Evolutionary conservation across 495 filamentous ascomycete species (phyloP), one percentile per base, ranked within the genome.

Genomic region (Penicillium arizonense): DNA sequence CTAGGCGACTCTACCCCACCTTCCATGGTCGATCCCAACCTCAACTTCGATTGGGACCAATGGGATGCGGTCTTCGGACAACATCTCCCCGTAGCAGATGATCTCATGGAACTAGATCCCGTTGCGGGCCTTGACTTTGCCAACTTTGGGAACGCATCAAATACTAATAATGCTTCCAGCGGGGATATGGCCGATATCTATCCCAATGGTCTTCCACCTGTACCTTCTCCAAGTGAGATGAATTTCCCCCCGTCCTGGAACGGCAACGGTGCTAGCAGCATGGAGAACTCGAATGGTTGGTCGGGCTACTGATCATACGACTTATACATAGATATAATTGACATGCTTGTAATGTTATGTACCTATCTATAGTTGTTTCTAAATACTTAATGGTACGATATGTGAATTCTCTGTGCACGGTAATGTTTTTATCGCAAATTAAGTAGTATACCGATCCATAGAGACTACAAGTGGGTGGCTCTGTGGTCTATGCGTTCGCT

Each of bases 11-110:
- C 73, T 42, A 75, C 73, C 14, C 74, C 72, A 1, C 72, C 74
- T 0, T 75, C 70, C 5, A 74, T 76, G 73, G 58, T 75, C 16
- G 74, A 76, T 20, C 70, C 74, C 4, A 76, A 75, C 41, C 48
- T 76, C 23, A 68, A 73, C 41, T 78, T 78, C 50, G 75, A 78
- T 44, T 78, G 75, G 75, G 75, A 78, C 44, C 75, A 78, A 58
- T 78, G 75, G 75, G 75, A 78, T 41, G 75, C 75, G 20, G 75
- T 78, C 7, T 78, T 78, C 38, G 75, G 75, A 2, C 75, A 78
- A 47, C 72, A 77, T 50, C 62, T 78, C 9, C 72, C 73, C 2
- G 70, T 78, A 16, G 67, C 73, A 0, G 75, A 77, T 49, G 74
- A 77, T 33, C 52, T 77, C 7, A 72, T 77, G 70, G 74, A 75